Base-by-base conservation (phyloP, 805 yeast genomes). In the Zygotorulaspora danielsina region DNA sequence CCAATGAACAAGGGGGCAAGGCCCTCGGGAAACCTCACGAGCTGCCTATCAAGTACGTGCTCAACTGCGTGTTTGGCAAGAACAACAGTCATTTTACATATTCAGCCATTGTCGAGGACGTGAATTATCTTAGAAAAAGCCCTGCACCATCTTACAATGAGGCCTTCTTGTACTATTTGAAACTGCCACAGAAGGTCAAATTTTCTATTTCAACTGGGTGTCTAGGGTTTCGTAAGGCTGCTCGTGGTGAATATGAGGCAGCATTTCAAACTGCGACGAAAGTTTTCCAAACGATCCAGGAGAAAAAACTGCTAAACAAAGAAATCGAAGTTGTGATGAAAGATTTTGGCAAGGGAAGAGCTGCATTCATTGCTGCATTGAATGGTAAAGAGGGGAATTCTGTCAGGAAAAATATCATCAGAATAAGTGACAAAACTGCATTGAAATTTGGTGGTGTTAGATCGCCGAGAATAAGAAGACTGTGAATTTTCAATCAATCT, bases 381-480 rank as follows among this genome's bases (percentile, higher is more conserved):
- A 77, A 77, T 53, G 96, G 97, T 52, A 84, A 84, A 59, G 97
- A 90, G 69, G 97, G 97, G 38, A 65, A 72, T 29, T 64, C 69
- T 21, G 69, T 93, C 27, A 75, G 86, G 57, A 72, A 73, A n/a
- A 70, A 75, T 39, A 74, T 93, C 26, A 73, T 75, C 22, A 77
- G 88, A 54, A 67, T 90, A 21, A 73, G 83, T 34, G 97, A 90
- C 55, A 72, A 74, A 49, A 87, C 98, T 5, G 76, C 76, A 42
- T 72, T 90, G 69, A 83, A 84, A 64, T 86, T 86, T 56, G 98
- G 98, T 71, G 97, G 97, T 71, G 81, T 76, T 33, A 78, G 93
- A 54, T 72, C 95, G 15, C 94, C 90, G 65, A 78, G 80, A 61
- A 72, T 72, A 42, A 82, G 96, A 70, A 80, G 94, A 67, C 69